A percentile compares a stretch with the other conserved stretches of the same genome.
These are phyloP conservation scores for Pelargonium fulgidum DNA, from an alignment of 441 rosid genomes.

Conservation along the genomic window DNA sequence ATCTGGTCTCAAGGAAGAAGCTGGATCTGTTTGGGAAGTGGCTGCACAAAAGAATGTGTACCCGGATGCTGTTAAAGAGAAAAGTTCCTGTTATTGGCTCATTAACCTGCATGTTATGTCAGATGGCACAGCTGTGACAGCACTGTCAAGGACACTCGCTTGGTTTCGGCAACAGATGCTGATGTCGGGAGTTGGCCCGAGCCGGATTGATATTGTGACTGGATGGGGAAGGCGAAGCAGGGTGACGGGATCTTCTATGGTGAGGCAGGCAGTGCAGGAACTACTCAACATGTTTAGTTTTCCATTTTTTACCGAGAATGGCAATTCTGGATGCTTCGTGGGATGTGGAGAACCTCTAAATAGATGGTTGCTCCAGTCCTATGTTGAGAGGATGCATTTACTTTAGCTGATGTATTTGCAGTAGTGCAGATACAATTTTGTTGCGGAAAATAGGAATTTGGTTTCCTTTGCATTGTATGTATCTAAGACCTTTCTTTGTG, in stretches of 20 bases:
- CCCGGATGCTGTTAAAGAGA: conserved; percentile 74
- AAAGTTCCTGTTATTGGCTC: conserved; percentile 74
- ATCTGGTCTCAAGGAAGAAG: conserved; percentile 87
- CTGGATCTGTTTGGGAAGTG: conserved; percentile 86
- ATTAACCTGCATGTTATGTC: conserved; percentile 93
- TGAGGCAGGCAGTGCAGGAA: conserved; percentile 69
- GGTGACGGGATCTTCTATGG: conserved; percentile 78
- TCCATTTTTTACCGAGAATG: conserved; percentile 70
- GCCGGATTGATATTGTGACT: conserved; percentile 80
- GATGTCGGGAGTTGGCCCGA: conserved; percentile 53
- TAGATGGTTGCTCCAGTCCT: conserved; percentile 65
- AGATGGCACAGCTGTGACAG: conserved; percentile 82
- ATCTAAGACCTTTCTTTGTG: neutral
- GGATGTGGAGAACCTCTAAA: conserved; percentile 73
- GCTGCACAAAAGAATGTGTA: conserved; percentile 76
- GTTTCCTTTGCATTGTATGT: conserved; percentile 7
- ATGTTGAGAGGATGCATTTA: conserved; percentile 86
- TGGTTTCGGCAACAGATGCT: conserved; percentile 77
- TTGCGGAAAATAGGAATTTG: conserved; percentile 17
- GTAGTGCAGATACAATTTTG: conserved; percentile 24
- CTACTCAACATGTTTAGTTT: conserved; percentile 67
- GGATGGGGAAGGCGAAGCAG: conserved; percentile 92
- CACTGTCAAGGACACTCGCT: conserved; percentile 70
- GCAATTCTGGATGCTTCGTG: conserved; percentile 85
- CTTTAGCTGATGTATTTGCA: conserved; percentile 29